Base-by-base conservation (phyloP, 495 filamentous ascomycete genomes). In the Daldinia caldariorum region DNA sequence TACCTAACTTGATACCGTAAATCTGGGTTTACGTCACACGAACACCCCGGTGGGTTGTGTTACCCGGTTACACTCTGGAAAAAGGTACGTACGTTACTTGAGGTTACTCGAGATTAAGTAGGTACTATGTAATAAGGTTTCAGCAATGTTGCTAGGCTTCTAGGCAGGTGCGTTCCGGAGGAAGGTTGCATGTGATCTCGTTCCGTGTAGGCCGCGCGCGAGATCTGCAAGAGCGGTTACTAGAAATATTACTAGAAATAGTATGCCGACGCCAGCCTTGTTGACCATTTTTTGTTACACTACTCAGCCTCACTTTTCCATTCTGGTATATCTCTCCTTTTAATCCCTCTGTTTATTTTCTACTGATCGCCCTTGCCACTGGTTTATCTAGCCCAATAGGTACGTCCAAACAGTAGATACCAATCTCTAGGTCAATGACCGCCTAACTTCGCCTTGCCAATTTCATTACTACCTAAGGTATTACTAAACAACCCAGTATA, bases 261-360 rank as follows among this genome's bases (percentile, higher is more conserved):
- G 69, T 58, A 56, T 68, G 65, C 65, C 70, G 65, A 58, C 32
- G 56, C 57, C 56, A 61, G 22, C 51, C 65, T 47, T 60, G 20
- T 53, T 18, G 31, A 3, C 53, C 16, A 14, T 37, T 35, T 55
- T 55, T 37, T 7, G 63, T 69, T 72, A 66, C 70, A 72, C 70
- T 59, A 45, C 61, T 72, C 70, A 72, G 70, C 70, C 70, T 72
- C 70, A 69, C 70, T 72, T 65, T 72, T 66, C 65, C 39, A 45
- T 14, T 69, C 69, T 58, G 35, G 65, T 66, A 72, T 64, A 72
- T 66, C 56, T 61, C 41, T 58, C 32, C 50, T 51, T 69, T 37
- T 69, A 59, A 67, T 61, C 69, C 63, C 43, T 61, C 47, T 58
- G 39, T 26, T 38, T 51, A 50, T 68, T 67, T 32, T 58, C 22